Evolutionary conservation across 2,329 filamentous ascomycete species (phyloP), one percentile per base, ranked within the genome.

Genomic region (Coniochaeta sp.): DNA sequence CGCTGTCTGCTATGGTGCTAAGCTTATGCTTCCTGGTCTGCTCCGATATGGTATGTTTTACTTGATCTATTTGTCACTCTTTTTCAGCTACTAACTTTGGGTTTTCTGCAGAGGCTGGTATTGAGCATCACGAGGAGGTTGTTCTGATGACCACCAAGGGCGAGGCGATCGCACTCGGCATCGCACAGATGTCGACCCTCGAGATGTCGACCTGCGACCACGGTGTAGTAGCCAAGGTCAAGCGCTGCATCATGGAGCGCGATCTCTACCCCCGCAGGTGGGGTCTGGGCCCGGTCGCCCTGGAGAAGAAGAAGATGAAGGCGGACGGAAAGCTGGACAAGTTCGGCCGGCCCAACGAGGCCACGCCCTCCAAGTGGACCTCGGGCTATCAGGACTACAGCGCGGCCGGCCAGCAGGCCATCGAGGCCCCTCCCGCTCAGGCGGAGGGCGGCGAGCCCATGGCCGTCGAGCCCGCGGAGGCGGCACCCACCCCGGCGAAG

Each of bases 251-350:
- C 77, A 99, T 99, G 95, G 95, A 99, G 83, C 90, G 95, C 70
- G 95, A 98, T 74, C 83, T 98, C 62, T 99, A 99, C 84, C 95
- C 95, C 65, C 86, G 92, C 74, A 84, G 93, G 81, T 99, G 95
- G 95, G 95, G 95, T 66, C 86, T 98, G 72, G 95, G 95, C 63
- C 93, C 95, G 58, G 88, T 93, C 62, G 95, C 95, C 57, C 79
- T 89, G 56, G 92, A 98, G 84, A 99, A 99, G 88, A 99, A 99
- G 89, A 97, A 98, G 86, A 87, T 99, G 82, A 98, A 98, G 87
- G 91, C 93, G 58, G 90, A 91, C 67, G 95, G 95, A 76, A 96
- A 97, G 80, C 89, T 99, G 62, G 95, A 99, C 82, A 99, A 99
- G 88, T 98, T 87, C 69, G 95, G 95, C 67, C 89, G 93, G 61